Percentiles rank a stretch among this genome's conserved stretches.
These are phyloP conservation scores for Fraxinus anomala DNA, from an alignment of 257 asterid genomes.

Conservation along the genomic window DNA sequence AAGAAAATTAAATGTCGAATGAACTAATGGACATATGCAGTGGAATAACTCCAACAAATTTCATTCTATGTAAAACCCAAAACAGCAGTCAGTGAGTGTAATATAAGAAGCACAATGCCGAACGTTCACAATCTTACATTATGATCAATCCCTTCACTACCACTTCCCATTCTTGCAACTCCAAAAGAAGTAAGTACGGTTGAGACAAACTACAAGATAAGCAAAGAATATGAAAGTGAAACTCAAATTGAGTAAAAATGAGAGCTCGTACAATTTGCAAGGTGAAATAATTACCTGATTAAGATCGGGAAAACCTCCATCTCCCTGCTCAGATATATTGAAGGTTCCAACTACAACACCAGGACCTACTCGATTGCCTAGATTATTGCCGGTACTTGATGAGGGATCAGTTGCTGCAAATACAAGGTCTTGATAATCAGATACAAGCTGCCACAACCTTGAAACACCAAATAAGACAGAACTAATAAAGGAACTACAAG, in stretches of 20 bases:
- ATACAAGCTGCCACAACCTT: constrained; percentile 22
- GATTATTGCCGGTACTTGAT: constrained; percentile 47
- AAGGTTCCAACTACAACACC: constrained; percentile 80
- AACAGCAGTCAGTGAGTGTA: neutral
- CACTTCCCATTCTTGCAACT: constrained; percentile 61
- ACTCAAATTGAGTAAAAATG: neutral
- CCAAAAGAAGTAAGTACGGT: constrained; percentile 78
- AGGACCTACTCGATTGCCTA: constrained; percentile 53
- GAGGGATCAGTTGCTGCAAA: constrained; percentile 63
- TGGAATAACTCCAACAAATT: neutral
- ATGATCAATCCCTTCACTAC: constrained; percentile 73
- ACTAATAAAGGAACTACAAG: constrained; percentile 13
- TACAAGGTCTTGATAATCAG: constrained; percentile 30
- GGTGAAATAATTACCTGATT: constrained; percentile 59
- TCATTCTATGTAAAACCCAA: neutral
- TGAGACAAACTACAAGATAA: constrained; percentile 65
- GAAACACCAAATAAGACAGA: constrained; percentile 11
- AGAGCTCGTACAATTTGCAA: constrained; percentile 22
- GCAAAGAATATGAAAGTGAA: constrained; percentile 28
- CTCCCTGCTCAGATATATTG: constrained; percentile 79
- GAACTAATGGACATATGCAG: neutral
- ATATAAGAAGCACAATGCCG: constrained; percentile 7
- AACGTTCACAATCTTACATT: constrained; percentile 58
- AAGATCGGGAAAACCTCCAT: constrained; percentile 74
- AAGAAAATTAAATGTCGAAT: neutral